Conservation (phyloP, 805 yeast species). For the Kurtzmaniella cleridarum region DNA sequence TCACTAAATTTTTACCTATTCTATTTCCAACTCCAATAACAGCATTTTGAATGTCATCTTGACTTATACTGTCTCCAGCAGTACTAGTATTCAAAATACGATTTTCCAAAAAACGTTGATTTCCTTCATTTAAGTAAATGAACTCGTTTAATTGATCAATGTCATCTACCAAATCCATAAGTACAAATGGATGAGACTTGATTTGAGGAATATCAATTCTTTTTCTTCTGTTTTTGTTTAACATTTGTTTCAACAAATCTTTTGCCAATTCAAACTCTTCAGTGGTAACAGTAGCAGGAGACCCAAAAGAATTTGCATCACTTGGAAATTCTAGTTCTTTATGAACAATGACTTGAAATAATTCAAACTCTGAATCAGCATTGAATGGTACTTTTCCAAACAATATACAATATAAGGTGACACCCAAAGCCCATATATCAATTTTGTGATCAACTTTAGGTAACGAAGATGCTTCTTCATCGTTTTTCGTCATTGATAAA, state of each 20-base stretch:
- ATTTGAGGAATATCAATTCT: conserved; percentile 70
- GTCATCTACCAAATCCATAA: conserved; percentile 36
- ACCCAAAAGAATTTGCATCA: conserved; percentile 24
- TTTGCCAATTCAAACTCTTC: conserved; percentile 44
- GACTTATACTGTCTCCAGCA: conserved; percentile 49
- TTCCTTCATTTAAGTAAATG: conserved; percentile 23
- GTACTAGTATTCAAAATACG: conserved; percentile 12
- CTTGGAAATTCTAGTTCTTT: conserved; percentile 55
- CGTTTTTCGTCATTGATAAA: conserved; percentile 18
- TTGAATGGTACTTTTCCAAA: conserved; percentile 89
- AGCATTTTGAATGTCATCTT: conserved; percentile 69
- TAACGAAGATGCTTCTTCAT: conserved; percentile 12
- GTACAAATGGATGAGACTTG: conserved; percentile 67
- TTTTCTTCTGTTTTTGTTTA: conserved; percentile 63
- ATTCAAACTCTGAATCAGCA: conserved; percentile 79
- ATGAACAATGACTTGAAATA: conserved; percentile 76
- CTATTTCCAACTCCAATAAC: conserved; percentile 76
- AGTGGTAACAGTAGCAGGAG: conserved; percentile 34
- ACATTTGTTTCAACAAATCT: conserved; percentile 56
- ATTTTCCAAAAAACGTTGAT: conserved; percentile 2
- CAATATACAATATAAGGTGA: conserved; percentile 79
- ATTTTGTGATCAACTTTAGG: conserved; percentile 72
- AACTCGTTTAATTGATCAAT: conserved; percentile 29
- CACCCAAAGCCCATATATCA: conserved; percentile 98
- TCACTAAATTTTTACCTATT: conserved; percentile 46